Evolutionary conservation across 768 basidiomycete species (phyloP).

Genomic region (Strobilomyces echinocephalus): DNA sequence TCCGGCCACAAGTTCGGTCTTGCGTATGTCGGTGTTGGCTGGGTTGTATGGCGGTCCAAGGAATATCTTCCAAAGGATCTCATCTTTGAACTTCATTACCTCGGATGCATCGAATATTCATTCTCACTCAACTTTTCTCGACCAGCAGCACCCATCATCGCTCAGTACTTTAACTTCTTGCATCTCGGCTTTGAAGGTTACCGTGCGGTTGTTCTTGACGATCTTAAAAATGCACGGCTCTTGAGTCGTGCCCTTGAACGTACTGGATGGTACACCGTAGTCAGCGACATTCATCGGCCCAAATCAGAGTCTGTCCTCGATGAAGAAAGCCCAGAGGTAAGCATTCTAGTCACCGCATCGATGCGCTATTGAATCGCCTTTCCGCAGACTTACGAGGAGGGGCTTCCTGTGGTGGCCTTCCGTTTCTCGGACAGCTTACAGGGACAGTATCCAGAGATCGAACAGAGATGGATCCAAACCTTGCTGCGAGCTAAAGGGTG

Average conservation of each 20-base stretch:
- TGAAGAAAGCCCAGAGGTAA: conserved; percentile 56
- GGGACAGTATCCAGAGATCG: conserved; percentile 47
- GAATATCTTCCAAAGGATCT: conserved; percentile 61
- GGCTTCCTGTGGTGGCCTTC: conserved; percentile 51
- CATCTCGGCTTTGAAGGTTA: conserved; percentile 57
- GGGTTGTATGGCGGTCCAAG: conserved; percentile 59
- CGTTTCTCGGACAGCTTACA: conserved; percentile 52
- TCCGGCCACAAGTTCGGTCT: conserved; percentile 63
- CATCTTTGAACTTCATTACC: conserved; percentile 58
- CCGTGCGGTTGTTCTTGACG: conserved; percentile 41
- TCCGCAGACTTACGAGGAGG: conserved; percentile 42
- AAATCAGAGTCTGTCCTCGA: conserved; percentile 33
- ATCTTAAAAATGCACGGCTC: conserved; percentile 60
- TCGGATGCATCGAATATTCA: conserved; percentile 65
- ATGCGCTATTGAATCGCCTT: not conserved
- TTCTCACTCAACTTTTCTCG: conserved; percentile 63
- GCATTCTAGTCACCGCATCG: conserved; percentile 3
- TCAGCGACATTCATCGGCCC: conserved; percentile 52
- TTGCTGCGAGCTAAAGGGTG: conserved; percentile 46
- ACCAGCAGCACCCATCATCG: conserved; percentile 56
- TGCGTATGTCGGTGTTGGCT: conserved; percentile 56
- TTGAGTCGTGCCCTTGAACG: conserved; percentile 58
- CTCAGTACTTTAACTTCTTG: conserved; percentile 60
- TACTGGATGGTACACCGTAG: conserved; percentile 46
- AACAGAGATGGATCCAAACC: conserved; percentile 56